These are phyloP conservation scores for Colletotrichum agaves DNA, from an alignment of 2,329 filamentous ascomycete genomes.

Conservation along the genomic window DNA sequence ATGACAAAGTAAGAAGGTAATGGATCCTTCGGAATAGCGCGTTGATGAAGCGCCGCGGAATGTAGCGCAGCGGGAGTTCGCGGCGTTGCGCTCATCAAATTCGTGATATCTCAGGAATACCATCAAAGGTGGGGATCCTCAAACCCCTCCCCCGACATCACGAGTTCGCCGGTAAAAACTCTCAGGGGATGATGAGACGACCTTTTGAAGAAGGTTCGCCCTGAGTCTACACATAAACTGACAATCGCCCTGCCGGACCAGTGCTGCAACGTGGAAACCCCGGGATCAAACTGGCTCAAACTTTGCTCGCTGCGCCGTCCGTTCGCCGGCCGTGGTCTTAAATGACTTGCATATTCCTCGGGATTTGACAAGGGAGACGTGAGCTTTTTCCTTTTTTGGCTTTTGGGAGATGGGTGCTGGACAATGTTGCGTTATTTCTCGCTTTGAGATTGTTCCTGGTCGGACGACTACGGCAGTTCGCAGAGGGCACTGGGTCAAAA, in stretches of 20 bases:
- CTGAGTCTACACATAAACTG: no score
- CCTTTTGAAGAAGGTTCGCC: no score
- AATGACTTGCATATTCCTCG: constrained; percentile 9
- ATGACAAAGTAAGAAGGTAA: not conserved
- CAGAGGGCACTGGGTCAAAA: no score
- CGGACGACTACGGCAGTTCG: no score
- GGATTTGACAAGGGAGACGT: not conserved
- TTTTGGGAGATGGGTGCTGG: no score
- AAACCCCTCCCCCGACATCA: no score
- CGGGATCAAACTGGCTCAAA: not conserved
- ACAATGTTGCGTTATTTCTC: not conserved
- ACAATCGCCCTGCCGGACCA: no score
- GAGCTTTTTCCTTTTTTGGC: not conserved
- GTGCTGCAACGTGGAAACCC: constrained; percentile 11
- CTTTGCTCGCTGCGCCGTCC: no score
- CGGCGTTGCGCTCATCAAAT: not conserved
- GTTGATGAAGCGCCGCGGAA: no score
- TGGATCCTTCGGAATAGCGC: no score
- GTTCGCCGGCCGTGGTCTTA: not conserved
- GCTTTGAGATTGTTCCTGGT: not conserved
- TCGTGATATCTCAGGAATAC: not conserved
- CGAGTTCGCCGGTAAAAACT: no score
- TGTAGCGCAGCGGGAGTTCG: not conserved
- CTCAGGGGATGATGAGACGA: no score
- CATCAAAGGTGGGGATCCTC: not conserved